Evolutionary conservation across 2,329 filamentous ascomycete genomes (phyloP).

Genomic region (Aspergillus ibericus): DNA sequence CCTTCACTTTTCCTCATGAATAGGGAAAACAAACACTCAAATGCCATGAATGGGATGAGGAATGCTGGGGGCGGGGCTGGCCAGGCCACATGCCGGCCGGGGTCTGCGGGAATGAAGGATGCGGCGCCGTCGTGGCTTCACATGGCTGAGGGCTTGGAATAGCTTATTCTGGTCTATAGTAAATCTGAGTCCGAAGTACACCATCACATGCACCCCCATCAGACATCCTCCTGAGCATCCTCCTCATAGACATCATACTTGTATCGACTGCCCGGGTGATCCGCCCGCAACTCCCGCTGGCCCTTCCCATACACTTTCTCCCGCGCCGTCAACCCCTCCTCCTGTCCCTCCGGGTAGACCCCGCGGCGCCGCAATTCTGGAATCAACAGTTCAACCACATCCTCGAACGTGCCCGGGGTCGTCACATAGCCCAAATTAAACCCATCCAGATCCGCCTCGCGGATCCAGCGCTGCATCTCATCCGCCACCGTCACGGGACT

Average conservation of each 20-base stretch:
- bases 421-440: conserved; percentile 51
- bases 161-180: no score
- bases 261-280: conserved; percentile 61
- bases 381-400: conserved; percentile 52
- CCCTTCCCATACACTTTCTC: conserved; percentile 65
- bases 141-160: background rate
- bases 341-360: conserved; percentile 38
- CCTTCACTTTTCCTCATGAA: no score
- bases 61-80: background rate
- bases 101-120: background rate
- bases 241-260: conserved; percentile 64
- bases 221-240: conserved; percentile 41
- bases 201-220: background rate
- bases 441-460: conserved; percentile 45
- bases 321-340: conserved; percentile 48
- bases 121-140: background rate
- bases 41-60: background rate
- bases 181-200: no score
- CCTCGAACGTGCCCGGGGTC: conserved; percentile 54
- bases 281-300: conserved; percentile 56
- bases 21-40: no score
- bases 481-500: conserved; percentile 49
- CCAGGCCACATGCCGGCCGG: background rate
- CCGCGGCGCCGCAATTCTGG: conserved; percentile 49
- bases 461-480: conserved; percentile 50